phyloP scores from a whole-genome alignment of 768 basidiomycete species.

The Postia placenta region DNA sequence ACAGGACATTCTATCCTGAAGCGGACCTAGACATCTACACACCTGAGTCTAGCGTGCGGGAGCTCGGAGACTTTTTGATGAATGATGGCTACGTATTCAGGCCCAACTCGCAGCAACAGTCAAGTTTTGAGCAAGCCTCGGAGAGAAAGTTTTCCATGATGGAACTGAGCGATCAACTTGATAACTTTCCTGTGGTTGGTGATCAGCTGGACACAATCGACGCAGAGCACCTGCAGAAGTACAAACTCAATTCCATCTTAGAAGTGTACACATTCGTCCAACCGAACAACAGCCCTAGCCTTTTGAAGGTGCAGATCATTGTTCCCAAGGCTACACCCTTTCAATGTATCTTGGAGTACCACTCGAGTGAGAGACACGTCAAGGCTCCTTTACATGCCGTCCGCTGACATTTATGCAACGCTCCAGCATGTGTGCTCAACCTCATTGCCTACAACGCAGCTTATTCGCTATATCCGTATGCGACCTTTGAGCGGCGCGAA shows the following conservation, averaged over 20 bases:
- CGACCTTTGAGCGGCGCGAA: slow-evolving; percentile 31
- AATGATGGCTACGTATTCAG: slow-evolving; percentile 25
- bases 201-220: background rate
- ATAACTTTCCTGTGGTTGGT: background rate
- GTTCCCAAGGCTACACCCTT: slow-evolving; percentile 26
- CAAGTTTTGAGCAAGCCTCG: slow-evolving; percentile 13
- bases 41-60: background rate
- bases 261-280: slow-evolving; percentile 30
- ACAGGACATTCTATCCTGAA: slow-evolving; percentile 33
- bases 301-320: slow-evolving; percentile 36
- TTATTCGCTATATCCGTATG: slow-evolving; percentile 35
- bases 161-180: background rate
- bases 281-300: background rate
- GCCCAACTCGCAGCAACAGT: slow-evolving; percentile 16
- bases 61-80: slow-evolving; percentile 32
- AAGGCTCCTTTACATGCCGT: background rate
- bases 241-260: slow-evolving; percentile 21
- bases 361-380: slow-evolving; percentile 35
- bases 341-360: slow-evolving; percentile 35
- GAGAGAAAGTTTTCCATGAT: background rate
- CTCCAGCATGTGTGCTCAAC: slow-evolving; percentile 38
- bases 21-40: slow-evolving; percentile 47
- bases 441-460: slow-evolving; percentile 35
- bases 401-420: background rate
- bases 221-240: slow-evolving; percentile 5